These are phyloP conservation scores for Trametes meyenii DNA, from an alignment of 768 basidiomycete species.

Conservation along the genomic window DNA sequence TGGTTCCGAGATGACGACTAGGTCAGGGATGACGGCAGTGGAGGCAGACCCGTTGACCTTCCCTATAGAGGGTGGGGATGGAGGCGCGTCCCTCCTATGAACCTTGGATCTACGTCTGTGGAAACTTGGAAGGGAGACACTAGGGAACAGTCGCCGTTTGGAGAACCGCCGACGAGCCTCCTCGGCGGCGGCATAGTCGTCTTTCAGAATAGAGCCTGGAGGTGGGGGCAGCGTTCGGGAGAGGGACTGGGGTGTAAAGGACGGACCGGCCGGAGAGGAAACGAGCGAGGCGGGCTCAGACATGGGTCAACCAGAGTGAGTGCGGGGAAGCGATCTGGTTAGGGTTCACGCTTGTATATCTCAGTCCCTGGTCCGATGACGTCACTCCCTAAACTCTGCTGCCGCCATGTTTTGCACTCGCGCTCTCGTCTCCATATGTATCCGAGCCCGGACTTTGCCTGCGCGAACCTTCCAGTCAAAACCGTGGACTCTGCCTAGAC, in stretches of 20 bases:
- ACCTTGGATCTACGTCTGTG: conserved; percentile 1
- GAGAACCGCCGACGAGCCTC: conserved; percentile 50
- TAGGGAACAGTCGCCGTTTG: conserved; percentile 32
- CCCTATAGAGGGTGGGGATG: conserved; percentile 4
- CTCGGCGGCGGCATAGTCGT: conserved; percentile 46
- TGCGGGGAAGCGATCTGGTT: conserved; percentile 7
- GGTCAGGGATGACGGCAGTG: conserved; percentile 1
- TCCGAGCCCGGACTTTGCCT: not conserved
- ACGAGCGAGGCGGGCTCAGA: conserved; percentile 14
- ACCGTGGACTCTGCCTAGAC: not conserved
- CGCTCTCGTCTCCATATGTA: conserved; percentile 6
- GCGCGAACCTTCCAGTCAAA: not conserved
- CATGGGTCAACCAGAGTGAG: conserved; percentile 21
- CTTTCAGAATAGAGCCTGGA: conserved; percentile 42
- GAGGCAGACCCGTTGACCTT: not conserved
- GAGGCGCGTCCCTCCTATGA: not conserved
- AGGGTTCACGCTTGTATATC: conserved; percentile 5
- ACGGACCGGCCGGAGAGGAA: conserved; percentile 23
- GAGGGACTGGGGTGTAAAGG: conserved; percentile 4
- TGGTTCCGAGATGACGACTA: conserved; percentile 3
- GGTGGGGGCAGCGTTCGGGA: conserved; percentile 35
- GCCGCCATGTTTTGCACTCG: conserved; percentile 29
- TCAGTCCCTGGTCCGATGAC: conserved; percentile 23
- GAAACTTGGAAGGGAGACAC: conserved; percentile 18
- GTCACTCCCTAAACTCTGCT: conserved; percentile 23